phyloP scores from a whole-genome alignment of 805 yeast species.

The Yarrowia sp. region DNA sequence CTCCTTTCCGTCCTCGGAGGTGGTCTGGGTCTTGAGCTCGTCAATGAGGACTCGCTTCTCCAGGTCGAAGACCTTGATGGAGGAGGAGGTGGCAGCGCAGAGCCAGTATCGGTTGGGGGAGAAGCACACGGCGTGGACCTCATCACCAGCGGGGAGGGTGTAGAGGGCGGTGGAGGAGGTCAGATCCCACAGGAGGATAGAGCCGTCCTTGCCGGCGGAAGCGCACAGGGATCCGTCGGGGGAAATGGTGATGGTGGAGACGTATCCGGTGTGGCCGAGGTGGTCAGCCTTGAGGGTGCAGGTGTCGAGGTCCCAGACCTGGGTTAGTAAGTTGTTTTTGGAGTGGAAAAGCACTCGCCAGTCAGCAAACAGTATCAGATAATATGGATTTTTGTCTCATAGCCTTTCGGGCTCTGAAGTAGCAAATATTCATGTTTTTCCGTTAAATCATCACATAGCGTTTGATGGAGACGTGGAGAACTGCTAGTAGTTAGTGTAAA shows the following conservation, averaged over 20 bases:
- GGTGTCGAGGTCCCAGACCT: conserved; percentile 93
- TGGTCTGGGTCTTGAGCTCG: conserved; percentile 96
- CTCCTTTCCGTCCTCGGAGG: conserved; percentile 83
- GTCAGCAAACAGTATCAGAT: neutral
- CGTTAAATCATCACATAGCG: conserved; percentile 6
- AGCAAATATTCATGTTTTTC: conserved; percentile 75
- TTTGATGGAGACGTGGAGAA: too few relatives aligned
- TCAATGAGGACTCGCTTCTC: conserved; percentile 92
- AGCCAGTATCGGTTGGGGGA: conserved; percentile 99
- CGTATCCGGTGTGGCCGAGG: conserved; percentile 99
- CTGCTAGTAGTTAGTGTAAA: too few relatives aligned
- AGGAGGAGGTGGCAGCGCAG: conserved; percentile 98
- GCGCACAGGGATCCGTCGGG: conserved; percentile 99
- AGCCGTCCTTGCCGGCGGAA: conserved; percentile 99
- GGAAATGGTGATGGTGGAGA: conserved; percentile 92
- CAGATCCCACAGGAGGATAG: conserved; percentile 97
- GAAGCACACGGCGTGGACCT: conserved; percentile 97
- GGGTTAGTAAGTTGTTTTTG: conserved; percentile 35
- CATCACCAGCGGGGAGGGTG: conserved; percentile 93
- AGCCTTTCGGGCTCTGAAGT: conserved; percentile 83
- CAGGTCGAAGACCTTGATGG: conserved; percentile 97
- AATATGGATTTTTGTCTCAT: conserved; percentile 76
- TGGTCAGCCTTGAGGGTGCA: conserved; percentile 89
- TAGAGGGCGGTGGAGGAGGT: conserved; percentile 79
- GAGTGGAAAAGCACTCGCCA: too few relatives aligned